phyloP scores from a whole-genome alignment of 2,329 filamentous ascomycete species.

The Camillea tinctor region DNA sequence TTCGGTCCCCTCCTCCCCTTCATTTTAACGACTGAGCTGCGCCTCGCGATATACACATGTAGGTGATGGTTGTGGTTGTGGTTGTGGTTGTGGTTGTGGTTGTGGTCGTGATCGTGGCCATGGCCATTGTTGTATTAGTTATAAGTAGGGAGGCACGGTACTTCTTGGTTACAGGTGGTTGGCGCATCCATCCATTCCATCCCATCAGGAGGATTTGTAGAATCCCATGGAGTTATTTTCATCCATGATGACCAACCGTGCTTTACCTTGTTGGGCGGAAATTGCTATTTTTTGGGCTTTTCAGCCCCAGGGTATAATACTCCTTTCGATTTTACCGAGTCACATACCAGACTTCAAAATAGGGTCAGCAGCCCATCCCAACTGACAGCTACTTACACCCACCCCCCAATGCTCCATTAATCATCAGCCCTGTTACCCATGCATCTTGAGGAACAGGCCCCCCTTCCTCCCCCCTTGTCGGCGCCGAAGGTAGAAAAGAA shows the following conservation, averaged over 20 bases:
- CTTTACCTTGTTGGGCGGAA: background rate
- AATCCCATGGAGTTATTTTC: background rate
- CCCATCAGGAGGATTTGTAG: background rate
- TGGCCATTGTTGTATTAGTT: too few relatives aligned
- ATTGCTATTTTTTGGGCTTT: background rate
- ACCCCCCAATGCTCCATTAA: background rate
- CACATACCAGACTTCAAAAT: background rate
- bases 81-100: too few relatives aligned
- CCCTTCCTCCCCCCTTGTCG: background rate
- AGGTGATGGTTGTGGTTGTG: too few relatives aligned
- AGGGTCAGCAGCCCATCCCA: background rate
- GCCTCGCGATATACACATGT: too few relatives aligned
- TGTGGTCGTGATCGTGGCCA: too few relatives aligned
- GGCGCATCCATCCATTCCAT: background rate
- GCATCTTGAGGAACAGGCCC: background rate
- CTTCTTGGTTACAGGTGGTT: background rate
- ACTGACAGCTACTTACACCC: background rate
- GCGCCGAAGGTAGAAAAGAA: background rate
- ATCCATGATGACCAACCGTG: background rate
- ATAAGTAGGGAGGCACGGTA: background rate
- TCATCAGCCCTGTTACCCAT: background rate
- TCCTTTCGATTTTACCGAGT: background rate
- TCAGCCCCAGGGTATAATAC: background rate
- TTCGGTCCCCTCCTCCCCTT: too few relatives aligned
- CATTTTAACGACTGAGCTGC: too few relatives aligned